Base-by-base conservation (phyloP, 768 basidiomycete genomes). In the Lentinus brumalis region DNA sequence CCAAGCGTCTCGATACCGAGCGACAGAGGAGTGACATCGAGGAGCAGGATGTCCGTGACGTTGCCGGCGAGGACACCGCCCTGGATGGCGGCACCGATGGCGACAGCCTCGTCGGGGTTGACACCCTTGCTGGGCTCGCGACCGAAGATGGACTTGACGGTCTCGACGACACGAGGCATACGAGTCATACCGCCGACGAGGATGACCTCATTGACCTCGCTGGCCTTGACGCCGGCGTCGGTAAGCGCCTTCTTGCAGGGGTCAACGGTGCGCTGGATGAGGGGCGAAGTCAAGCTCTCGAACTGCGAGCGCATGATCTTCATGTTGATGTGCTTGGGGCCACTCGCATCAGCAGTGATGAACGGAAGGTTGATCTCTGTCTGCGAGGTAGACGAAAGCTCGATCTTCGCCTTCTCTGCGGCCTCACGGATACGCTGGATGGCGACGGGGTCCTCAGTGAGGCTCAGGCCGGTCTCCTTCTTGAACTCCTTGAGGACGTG, bases 341-440 rank as follows among this genome's bases (percentile, higher is more conserved):
- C 97, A 6, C 88, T 84, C 7, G 92, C 93, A 70, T 95, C 95
- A 26, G 95, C 94, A 50, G 96, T 96, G 79, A 99, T 96, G 84
- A 98, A 99, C 3, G 97, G 97, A 67, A 98, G 75, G 76, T 97
- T 98, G 78, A 98, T 86, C 74, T 99, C 97, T 32, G 97, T 99
- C 74, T 98, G 93, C 0, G 91, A 81, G 2, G 96, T 92, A 11
- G 93, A 95, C 11, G 95, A 98, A 29, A 99, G 81, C 73, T 98
- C 96, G 53, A 97, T 96, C 86, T 99, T 99, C 66, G 97, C 97
- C 82, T 98, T 98, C 83, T 99, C 97, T 12, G 96, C 94, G 18
- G 97, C 97, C 76, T 99, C 97, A 69, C 97, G 94, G 64, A 99
- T 94, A 77, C 97, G 94, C 76, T 98, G 97, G 67, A 99, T 92